phyloP scores from a whole-genome alignment of 208 protist species.

The Leishmania mexicana region DNA sequence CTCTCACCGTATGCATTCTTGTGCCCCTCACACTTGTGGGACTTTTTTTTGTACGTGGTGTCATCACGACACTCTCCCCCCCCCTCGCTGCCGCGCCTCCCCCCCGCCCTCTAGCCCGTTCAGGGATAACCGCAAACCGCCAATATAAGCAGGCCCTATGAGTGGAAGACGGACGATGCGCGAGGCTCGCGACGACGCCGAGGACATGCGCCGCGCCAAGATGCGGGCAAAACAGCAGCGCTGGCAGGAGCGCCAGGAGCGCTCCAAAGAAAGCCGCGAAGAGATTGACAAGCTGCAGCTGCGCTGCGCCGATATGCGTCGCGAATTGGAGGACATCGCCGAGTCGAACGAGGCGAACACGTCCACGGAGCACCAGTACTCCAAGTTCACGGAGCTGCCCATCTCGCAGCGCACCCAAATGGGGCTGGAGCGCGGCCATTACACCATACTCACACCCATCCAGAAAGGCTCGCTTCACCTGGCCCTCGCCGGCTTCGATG shows the following conservation, averaged over 20 bases:
- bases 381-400: constrained; percentile 88
- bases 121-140: neutral
- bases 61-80: neutral
- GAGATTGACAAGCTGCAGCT: constrained; percentile 65
- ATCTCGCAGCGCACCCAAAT: constrained; percentile 91
- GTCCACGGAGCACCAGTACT: constrained; percentile 38
- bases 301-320: constrained; percentile 48
- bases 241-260: constrained; percentile 85
- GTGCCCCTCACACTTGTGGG: too few relatives aligned
- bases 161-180: constrained; percentile 11
- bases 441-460: constrained; percentile 96
- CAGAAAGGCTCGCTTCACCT: constrained; percentile 95
- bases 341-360: constrained; percentile 52
- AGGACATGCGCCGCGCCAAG: constrained; percentile 53
- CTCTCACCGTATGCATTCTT: neutral
- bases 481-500: constrained; percentile 95
- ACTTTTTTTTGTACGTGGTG: neutral
- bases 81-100: neutral
- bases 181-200: constrained; percentile 37
- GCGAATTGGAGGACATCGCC: constrained; percentile 45
- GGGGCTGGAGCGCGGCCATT: constrained; percentile 93
- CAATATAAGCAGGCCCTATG: neutral
- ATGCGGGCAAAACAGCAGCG: constrained; percentile 53
- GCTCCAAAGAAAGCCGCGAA: constrained; percentile 66
- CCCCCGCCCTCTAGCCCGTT: neutral